phyloP scores from a whole-genome alignment of 2,329 filamentous ascomycete species.

The Alternaria hordeiaustralica region DNA sequence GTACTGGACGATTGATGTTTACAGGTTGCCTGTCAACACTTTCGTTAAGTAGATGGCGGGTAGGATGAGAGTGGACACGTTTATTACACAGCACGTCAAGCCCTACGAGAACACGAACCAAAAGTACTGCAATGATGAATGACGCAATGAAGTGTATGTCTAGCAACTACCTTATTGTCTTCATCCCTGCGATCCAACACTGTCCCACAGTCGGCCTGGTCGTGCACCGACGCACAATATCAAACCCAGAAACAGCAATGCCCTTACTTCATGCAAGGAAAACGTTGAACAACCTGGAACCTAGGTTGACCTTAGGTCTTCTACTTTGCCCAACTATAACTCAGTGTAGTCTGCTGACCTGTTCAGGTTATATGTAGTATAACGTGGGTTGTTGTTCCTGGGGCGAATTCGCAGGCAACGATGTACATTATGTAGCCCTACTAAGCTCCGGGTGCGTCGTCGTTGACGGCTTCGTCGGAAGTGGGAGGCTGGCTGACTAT shows the following conservation, averaged over 20 bases:
- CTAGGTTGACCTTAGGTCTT: neutral
- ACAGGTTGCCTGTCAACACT: slow-evolving; percentile 44
- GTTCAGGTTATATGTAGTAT: neutral
- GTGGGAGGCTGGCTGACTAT: neutral
- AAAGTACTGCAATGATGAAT: neutral
- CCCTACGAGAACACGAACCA: neutral
- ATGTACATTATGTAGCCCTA: neutral
- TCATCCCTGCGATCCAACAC: neutral
- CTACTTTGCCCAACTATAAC: neutral
- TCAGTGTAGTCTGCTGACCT: neutral
- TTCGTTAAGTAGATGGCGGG: slow-evolving; percentile 34
- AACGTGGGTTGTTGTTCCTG: neutral
- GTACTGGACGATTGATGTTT: slow-evolving; percentile 49
- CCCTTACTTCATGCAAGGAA: neutral
- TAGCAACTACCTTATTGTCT: neutral
- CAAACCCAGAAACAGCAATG: neutral
- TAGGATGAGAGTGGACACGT: neutral
- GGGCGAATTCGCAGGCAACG: neutral
- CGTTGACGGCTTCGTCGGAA: neutral
- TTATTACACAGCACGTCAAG: neutral
- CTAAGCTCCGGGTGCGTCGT: neutral
- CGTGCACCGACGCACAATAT: neutral
- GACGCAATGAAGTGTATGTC: neutral
- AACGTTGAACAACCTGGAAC: neutral
- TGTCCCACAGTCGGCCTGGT: neutral